phyloP scores from a whole-genome alignment of 305 asterid species.

The Fraxinus albicans region DNA sequence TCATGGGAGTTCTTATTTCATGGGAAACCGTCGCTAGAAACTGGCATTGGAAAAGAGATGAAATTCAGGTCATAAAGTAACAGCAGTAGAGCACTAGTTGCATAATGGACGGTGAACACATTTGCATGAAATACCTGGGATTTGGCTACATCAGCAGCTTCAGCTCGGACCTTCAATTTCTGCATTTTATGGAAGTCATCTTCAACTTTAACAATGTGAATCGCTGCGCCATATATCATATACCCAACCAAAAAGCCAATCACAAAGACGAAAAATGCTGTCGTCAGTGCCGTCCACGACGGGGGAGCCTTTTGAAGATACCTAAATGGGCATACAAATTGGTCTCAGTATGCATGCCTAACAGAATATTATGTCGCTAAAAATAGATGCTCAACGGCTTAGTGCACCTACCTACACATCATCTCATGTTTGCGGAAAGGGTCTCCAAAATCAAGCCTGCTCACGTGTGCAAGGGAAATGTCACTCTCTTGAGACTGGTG shows the following conservation, averaged over 20 bases:
- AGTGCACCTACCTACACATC: constrained; percentile 70
- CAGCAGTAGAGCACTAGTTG: constrained; percentile 6
- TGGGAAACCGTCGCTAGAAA: constrained; percentile 96
- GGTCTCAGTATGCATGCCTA: constrained; percentile 2
- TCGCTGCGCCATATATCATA: constrained; percentile 57
- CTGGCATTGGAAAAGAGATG: constrained; percentile 39
- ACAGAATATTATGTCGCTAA: not conserved
- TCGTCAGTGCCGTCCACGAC: constrained; percentile 57
- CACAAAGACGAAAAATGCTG: constrained; percentile 53
- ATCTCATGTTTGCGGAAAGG: constrained; percentile 88
- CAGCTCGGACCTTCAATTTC: constrained; percentile 73
- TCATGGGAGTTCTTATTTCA: constrained; percentile 98
- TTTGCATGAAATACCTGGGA: constrained; percentile 59
- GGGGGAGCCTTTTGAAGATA: constrained; percentile 79
- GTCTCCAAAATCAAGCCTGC: constrained; percentile 87
- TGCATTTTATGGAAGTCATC: constrained; percentile 80
- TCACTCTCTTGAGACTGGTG: constrained; percentile 57
- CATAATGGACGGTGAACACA: constrained; percentile 10
- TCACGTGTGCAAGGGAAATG: constrained; percentile 61
- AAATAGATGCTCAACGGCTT: constrained; percentile 1
- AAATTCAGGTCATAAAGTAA: constrained; percentile 17
- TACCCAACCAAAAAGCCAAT: constrained; percentile 63
- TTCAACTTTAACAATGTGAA: constrained; percentile 76
- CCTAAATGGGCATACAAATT: constrained; percentile 36
- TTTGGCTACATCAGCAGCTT: constrained; percentile 94